phyloP scores from a whole-genome alignment of 768 basidiomycete genomes.

The Suillus subaureus region DNA sequence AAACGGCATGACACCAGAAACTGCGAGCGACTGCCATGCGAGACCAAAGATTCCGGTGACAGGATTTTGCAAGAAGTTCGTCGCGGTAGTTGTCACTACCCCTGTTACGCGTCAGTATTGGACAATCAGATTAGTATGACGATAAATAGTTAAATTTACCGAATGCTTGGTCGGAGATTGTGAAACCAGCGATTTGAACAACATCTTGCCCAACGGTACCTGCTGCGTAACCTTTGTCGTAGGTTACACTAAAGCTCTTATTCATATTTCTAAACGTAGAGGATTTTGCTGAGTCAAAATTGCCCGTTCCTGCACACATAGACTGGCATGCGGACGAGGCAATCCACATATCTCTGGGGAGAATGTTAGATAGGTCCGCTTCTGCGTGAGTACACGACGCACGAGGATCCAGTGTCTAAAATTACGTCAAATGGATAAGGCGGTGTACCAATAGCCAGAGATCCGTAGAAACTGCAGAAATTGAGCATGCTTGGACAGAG shows the following conservation, averaged over 20 bases:
- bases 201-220: constrained; percentile 58
- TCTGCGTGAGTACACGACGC: constrained; percentile 28
- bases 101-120: constrained; percentile 41
- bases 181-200: constrained; percentile 74
- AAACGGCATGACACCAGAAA: constrained; percentile 60
- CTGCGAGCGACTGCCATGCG: constrained; percentile 62
- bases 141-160: constrained; percentile 35
- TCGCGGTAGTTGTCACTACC: constrained; percentile 25
- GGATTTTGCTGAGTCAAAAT: constrained; percentile 36
- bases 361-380: constrained; percentile 24
- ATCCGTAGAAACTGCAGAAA: constrained; percentile 34
- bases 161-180: constrained; percentile 56
- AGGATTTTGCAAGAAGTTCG: constrained; percentile 48
- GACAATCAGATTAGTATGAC: not conserved
- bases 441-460: constrained; percentile 47
- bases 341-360: constrained; percentile 50
- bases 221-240: constrained; percentile 47
- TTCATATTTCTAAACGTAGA: constrained; percentile 38
- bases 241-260: constrained; percentile 40
- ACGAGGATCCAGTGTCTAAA: constrained; percentile 52
- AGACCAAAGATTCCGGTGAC: constrained; percentile 76
- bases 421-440: constrained; percentile 48
- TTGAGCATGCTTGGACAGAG: constrained; percentile 6
- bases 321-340: constrained; percentile 36
- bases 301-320: constrained; percentile 35